Evolutionary conservation across 148 eudicot species (phyloP).

Genomic region (Pouteria glomerata): DNA sequence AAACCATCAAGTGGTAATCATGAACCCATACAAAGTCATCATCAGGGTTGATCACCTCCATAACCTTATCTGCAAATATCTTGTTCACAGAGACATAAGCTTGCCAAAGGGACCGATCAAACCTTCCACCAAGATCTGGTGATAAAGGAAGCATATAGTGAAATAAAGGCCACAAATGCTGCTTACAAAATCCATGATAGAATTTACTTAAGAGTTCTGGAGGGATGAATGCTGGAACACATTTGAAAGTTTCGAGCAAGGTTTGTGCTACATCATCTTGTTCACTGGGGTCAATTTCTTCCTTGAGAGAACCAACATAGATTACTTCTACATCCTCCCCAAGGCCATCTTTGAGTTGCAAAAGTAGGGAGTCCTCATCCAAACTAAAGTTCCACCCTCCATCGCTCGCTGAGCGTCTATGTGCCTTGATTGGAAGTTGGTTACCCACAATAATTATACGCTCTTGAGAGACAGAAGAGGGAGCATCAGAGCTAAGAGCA

Average conservation of each 20-base stretch:
- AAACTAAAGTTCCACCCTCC: conserved; percentile 67
- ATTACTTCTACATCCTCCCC: conserved; percentile 70
- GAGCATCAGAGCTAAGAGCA: conserved; percentile 61
- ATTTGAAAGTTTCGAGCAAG: conserved; percentile 68
- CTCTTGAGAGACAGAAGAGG: conserved; percentile 56
- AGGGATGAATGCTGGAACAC: conserved; percentile 78
- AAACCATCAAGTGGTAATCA: too few species aligned
- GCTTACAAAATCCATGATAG: conserved; percentile 86
- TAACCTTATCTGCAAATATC: conserved; percentile 81
- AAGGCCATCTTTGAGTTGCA: conserved; percentile 76
- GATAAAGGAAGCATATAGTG: conserved; percentile 91
- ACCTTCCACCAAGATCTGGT: conserved; percentile 79
- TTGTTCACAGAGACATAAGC: conserved; percentile 84
- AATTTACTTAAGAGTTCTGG: conserved; percentile 63
- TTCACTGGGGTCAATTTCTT: conserved; percentile 52
- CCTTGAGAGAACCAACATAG: conserved; percentile 68
- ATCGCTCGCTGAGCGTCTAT: conserved; percentile 36
- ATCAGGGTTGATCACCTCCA: too few species aligned
- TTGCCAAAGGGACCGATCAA: conserved; percentile 75
- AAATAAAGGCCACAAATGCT: conserved; percentile 92
- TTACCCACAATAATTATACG: conserved; percentile 79
- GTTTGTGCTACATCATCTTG: conserved; percentile 75
- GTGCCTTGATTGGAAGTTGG: conserved; percentile 68
- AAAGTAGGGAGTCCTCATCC: conserved; percentile 86
- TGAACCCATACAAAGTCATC: too few species aligned